Percentiles rank a stretch among this genome's conserved stretches.
phyloP scores from a whole-genome alignment of 2,329 filamentous ascomycete species.

The Ophiobolus disseminans region DNA sequence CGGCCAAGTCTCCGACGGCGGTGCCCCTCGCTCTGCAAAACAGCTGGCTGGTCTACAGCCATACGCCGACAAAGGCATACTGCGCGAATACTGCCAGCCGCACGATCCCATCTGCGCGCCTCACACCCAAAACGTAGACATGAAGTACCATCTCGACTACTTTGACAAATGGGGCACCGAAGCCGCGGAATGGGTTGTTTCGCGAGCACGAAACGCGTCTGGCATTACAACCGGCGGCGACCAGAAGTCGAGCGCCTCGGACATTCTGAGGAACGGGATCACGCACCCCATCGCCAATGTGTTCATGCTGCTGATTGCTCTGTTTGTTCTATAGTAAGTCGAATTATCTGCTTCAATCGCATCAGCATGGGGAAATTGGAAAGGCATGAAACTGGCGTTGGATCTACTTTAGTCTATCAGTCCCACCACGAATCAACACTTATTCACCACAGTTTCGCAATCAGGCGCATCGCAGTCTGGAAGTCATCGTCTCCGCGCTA shows the following conservation, averaged over 20 bases:
- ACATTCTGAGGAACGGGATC: conserved; percentile 28
- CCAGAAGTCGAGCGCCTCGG: conserved; percentile 20
- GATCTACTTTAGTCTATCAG: conserved; percentile 2
- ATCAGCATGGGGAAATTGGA: conserved; percentile 9
- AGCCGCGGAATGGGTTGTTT: conserved; percentile 31
- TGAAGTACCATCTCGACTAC: conserved; percentile 66
- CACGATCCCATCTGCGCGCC: conserved; percentile 68
- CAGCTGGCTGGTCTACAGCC: conserved; percentile 31
- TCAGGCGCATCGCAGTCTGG: conserved; percentile 30
- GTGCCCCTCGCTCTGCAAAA: conserved; percentile 27
- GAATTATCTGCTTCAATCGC: neutral
- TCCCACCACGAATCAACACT: conserved; percentile 20
- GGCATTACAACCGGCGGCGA: conserved; percentile 14
- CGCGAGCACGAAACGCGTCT: conserved; percentile 25
- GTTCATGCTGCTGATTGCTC: conserved; percentile 27
- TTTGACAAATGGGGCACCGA: conserved; percentile 46
- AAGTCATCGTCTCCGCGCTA: conserved; percentile 26
- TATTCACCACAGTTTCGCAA: conserved; percentile 27
- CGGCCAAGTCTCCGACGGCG: conserved; percentile 29
- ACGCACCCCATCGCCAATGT: conserved; percentile 30
- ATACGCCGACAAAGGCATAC: conserved; percentile 52
- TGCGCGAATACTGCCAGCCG: conserved; percentile 69
- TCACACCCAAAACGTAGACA: conserved; percentile 55
- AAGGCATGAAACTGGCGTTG: neutral
- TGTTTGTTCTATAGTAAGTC: conserved; percentile 34